Conservation (phyloP, 1,139 yeast species). For the Suhomyces taliae region DNA sequence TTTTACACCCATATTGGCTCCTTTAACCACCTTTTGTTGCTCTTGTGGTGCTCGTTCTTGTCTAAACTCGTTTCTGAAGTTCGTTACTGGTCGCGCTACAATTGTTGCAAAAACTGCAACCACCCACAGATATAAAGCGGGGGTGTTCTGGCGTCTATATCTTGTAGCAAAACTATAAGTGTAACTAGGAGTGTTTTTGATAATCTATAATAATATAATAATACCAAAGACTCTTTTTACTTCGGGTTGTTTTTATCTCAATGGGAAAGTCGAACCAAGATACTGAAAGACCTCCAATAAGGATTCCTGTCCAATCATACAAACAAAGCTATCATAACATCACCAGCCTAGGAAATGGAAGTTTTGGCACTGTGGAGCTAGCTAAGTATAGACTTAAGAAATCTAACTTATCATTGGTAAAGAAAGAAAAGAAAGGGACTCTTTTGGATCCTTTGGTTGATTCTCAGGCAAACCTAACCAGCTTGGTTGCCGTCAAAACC, state of each 20-base stretch:
- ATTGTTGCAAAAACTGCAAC: constrained; percentile 8
- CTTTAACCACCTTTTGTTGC: too few relatives aligned
- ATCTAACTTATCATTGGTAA: constrained; percentile 10
- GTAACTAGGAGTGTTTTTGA: too few relatives aligned
- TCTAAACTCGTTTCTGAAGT: too few relatives aligned
- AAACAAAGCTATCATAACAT: constrained; percentile 49
- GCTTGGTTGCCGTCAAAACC: constrained; percentile 79
- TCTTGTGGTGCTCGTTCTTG: too few relatives aligned
- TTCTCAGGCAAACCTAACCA: constrained; percentile 15
- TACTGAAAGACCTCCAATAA: constrained; percentile 17
- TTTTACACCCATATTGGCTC: too few relatives aligned
- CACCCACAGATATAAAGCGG: neutral
- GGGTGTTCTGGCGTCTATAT: neutral
- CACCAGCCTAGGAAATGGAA: constrained; percentile 67
- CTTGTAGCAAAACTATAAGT: neutral
- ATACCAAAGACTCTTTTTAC: too few relatives aligned
- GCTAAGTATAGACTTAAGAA: constrained; percentile 43
- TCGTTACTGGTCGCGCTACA: neutral
- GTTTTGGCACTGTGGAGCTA: constrained; percentile 71
- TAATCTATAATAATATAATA: too few relatives aligned
- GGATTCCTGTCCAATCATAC: constrained; percentile 43
- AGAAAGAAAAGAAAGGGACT: constrained; percentile 35
- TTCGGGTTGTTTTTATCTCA: too few relatives aligned
- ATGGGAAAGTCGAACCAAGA: too few relatives aligned
- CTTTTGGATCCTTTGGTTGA: constrained; percentile 49